Percentiles rank a stretch among this genome's conserved stretches.
Conservation (phyloP, 495 filamentous ascomycete genomes). For the Penicillium bovifimosum region DNA sequence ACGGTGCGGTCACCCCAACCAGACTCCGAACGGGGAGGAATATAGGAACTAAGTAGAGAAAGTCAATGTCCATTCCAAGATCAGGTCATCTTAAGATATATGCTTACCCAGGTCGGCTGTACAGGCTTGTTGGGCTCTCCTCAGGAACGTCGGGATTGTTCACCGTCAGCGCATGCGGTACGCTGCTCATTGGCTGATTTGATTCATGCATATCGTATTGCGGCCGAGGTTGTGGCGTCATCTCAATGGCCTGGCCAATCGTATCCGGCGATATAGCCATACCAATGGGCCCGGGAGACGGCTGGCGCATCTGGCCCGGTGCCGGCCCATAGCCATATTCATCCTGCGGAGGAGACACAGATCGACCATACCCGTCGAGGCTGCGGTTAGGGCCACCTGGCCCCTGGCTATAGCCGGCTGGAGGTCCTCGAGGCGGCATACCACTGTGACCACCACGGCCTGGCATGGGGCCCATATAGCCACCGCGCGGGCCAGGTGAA, state of each 20-base stretch:
- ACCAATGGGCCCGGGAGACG: conserved; percentile 55
- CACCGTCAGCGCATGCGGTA: conserved; percentile 41
- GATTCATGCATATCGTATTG: conserved; percentile 38
- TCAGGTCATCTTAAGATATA: neutral
- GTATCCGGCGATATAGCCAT: conserved; percentile 48
- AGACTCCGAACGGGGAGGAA: conserved; percentile 56
- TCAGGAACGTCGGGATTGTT: conserved; percentile 26
- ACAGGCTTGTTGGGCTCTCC: conserved; percentile 59
- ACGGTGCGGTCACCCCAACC: conserved; percentile 14
- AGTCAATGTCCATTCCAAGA: conserved; percentile 24
- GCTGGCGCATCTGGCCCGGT: conserved; percentile 12
- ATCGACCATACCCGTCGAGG: conserved; percentile 22
- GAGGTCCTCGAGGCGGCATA: conserved; percentile 46
- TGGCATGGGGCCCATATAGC: conserved; percentile 30
- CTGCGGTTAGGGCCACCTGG: conserved; percentile 23
- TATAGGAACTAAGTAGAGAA: conserved; percentile 44
- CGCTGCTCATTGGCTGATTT: conserved; percentile 57
- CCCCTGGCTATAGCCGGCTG: conserved; percentile 39
- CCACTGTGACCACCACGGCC: conserved; percentile 27
- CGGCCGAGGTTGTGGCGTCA: conserved; percentile 52
- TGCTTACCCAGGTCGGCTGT: conserved; percentile 71
- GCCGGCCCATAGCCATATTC: conserved; percentile 23
- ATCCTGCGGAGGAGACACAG: conserved; percentile 25
- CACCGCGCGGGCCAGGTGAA: conserved; percentile 25
- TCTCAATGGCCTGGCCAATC: conserved; percentile 75